These are phyloP conservation scores for Fusarium sp. DNA, from an alignment of 2,329 filamentous ascomycete genomes.

Conservation along the genomic window DNA sequence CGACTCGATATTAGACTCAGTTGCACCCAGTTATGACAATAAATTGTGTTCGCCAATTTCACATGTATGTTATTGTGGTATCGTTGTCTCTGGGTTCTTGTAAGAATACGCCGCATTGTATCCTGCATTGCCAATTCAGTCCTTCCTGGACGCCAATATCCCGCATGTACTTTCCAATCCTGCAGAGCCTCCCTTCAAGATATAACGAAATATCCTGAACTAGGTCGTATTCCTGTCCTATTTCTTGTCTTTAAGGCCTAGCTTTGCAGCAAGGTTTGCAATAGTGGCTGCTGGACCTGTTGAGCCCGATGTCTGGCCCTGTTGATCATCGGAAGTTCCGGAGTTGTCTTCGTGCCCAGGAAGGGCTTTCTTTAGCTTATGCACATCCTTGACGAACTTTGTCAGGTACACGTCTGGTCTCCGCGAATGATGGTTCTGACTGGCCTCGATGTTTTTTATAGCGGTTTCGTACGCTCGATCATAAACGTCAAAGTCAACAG, in stretches of 20 bases:
- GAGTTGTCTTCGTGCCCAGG: constrained; percentile 39
- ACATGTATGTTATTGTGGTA: constrained; percentile 6
- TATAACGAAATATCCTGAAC: not conserved
- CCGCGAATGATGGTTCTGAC: constrained; percentile 52
- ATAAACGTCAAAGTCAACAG: constrained; percentile 88
- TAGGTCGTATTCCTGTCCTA: not conserved
- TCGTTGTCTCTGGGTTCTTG: constrained; percentile 10
- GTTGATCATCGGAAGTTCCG: constrained; percentile 14
- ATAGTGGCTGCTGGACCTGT: constrained; percentile 38
- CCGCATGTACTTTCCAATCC: constrained; percentile 9
- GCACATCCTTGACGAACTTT: constrained; percentile 60
- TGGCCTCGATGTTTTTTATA: constrained; percentile 77
- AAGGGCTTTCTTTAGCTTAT: constrained; percentile 54
- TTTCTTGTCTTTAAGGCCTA: constrained; percentile 36
- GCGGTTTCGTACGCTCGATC: constrained; percentile 83
- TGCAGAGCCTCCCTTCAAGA: not conserved
- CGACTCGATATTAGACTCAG: not conserved
- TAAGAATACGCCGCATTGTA: constrained; percentile 14
- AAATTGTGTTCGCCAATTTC: not conserved
- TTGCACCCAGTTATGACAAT: not conserved
- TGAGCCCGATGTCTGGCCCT: constrained; percentile 14
- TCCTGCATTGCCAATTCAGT: not conserved
- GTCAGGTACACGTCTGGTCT: constrained; percentile 63
- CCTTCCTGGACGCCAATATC: constrained; percentile 15
- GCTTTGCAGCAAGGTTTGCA: constrained; percentile 40